Base-by-base conservation (phyloP, 225 moss, liverwort and hornwort species). In the Neckera pumila region DNA sequence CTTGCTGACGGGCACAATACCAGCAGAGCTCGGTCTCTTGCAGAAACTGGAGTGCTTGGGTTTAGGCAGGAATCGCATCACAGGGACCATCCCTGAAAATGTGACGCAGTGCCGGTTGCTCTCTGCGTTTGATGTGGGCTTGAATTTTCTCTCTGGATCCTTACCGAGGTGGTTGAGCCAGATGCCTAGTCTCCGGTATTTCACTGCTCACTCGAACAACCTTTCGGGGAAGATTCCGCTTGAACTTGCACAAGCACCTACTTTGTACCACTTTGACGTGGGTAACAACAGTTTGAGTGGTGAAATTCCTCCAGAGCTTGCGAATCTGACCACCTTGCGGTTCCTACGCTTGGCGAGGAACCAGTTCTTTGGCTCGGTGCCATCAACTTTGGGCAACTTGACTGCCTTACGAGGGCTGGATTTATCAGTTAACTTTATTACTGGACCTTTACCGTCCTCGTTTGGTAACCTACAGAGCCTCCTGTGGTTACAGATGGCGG, bases 91-190 rank as follows among this genome's bases (percentile, higher is more conserved):
- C 67, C 96, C 96, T 81, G 34, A 86, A 75, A 92, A 83, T 22
- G 71, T 93, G 56, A 85, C 87, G 40, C 81, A 38, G 15, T 91
- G 93, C 84, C 80, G 11, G 20, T 58, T 47, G 17, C 90, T 97
- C 43, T 91, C 84, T 14, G 86, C 89, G 25, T 80, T 97, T 31
- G 95, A 95, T 81, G 88, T 95, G 67, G 91, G 95, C 49, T 65
- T 8, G 15, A 95, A 94, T 54, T 8, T 9, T 7, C 82, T 97
- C 26, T 84, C 89, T 26, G 95, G 92, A n/a, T 12, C 9, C 38
- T 79, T 96, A 25, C 95, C 95, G 18, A 64, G 17, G 31, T 89
- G 73, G 69, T 60, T 94, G 64, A 88, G 92, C 82, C 43, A 85
- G 10, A 89, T 95, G 86, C 62, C 54, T 30, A 86, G 66, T 43